phyloP scores from a whole-genome alignment of 352 stramenopile species.

The Phytophthora foliorum region DNA sequence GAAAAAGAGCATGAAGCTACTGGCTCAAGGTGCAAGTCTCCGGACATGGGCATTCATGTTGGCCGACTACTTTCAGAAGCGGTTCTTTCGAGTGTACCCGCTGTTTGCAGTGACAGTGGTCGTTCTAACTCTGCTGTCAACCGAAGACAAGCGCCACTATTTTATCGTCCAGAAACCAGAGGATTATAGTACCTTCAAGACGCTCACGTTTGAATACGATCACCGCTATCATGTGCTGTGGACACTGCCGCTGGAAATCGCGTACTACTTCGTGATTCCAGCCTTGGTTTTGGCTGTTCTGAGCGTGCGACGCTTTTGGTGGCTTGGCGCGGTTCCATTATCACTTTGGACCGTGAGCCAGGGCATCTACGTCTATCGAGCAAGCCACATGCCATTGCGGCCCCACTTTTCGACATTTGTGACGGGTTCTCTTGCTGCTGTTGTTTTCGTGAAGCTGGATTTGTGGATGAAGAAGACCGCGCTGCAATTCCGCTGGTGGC shows the following conservation, averaged over 20 bases:
- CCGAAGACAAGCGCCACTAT: constrained; percentile 36
- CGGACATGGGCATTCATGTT: constrained; percentile 29
- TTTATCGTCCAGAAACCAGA: constrained; percentile 20
- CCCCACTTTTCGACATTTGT: constrained; percentile 53
- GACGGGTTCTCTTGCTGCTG: constrained; percentile 43
- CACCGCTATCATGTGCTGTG: constrained; percentile 51
- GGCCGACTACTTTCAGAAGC: constrained; percentile 57
- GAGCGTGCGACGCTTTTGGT: constrained; percentile 32
- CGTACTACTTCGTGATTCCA: constrained; percentile 52
- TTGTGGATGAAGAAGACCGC: constrained; percentile 20
- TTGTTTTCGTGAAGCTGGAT: constrained; percentile 41
- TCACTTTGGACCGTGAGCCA: constrained; percentile 32
- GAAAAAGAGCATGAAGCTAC: constrained; percentile 29
- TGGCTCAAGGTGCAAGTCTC: constrained; percentile 9
- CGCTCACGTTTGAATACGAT: constrained; percentile 45
- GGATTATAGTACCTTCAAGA: constrained; percentile 44
- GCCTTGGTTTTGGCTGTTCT: constrained; percentile 39
- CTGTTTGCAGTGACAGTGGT: constrained; percentile 53
- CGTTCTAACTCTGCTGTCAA: constrained; percentile 40
- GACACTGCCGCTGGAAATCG: constrained; percentile 27
- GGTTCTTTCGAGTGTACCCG: constrained; percentile 65
- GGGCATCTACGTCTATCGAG: constrained; percentile 27
- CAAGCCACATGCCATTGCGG: constrained; percentile 34
- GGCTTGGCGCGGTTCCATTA: constrained; percentile 27
- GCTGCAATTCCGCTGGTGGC: constrained; percentile 31